Conservation (phyloP, 257 asterid genomes). For the Capsicum baccatum region DNA sequence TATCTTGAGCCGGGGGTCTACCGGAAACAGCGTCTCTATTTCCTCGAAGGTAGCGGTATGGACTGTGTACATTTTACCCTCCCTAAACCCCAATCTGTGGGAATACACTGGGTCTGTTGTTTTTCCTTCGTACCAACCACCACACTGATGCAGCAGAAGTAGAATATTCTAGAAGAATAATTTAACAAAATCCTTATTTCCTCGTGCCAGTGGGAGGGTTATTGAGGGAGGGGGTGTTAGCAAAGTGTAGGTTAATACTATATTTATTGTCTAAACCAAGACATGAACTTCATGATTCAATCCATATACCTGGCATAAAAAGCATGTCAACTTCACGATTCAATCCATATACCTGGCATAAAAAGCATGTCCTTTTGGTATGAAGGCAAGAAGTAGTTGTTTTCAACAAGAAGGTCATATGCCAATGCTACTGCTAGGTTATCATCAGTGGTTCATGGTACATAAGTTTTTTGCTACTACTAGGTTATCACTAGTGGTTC, state of each 20-base stretch:
- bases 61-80: too few species aligned
- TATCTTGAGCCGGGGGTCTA: too few species aligned
- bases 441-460: constrained; percentile 2
- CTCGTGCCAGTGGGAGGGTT: background rate
- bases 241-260: background rate
- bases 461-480: constrained; percentile 15
- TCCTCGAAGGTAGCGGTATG: too few species aligned
- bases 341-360: background rate
- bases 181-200: background rate
- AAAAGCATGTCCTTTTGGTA: background rate
- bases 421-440: background rate
- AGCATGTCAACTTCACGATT: background rate
- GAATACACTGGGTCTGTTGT: too few species aligned
- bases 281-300: background rate
- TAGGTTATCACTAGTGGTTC: constrained; percentile 5
- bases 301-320: background rate
- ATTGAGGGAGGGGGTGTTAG: background rate
- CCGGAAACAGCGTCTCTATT: too few species aligned
- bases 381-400: background rate
- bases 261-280: background rate
- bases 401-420: background rate
- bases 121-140: background rate
- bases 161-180: background rate
- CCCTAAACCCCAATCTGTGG: too few species aligned
- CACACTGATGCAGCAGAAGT: constrained; percentile 6